Conservation (phyloP, 1,284 basidiomycete species). For the Rhodotorula sp. region DNA sequence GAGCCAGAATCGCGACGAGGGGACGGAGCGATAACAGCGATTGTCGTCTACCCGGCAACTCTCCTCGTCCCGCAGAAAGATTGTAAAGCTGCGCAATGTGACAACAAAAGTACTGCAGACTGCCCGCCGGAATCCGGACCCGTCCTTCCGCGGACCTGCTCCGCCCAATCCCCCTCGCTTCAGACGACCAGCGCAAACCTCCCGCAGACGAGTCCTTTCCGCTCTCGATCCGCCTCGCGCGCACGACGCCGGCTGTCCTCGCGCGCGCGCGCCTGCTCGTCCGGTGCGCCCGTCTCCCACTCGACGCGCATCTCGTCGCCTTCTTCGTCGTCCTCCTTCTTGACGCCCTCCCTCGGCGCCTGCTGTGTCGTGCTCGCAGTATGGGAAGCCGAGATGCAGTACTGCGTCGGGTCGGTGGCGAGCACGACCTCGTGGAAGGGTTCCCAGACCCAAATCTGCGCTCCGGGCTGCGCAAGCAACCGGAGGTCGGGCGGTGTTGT, state of each 20-base stretch:
- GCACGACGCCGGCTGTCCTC: background rate
- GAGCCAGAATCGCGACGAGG: no score
- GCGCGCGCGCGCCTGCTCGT: no score
- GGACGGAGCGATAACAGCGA: no score
- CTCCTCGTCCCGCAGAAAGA: no score
- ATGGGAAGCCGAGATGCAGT: background rate
- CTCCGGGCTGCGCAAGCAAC: conserved; percentile 4
- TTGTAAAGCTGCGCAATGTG: no score
- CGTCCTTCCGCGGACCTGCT: no score
- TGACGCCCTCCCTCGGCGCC: background rate
- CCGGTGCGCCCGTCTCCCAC: background rate
- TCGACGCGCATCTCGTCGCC: background rate
- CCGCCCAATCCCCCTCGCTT: background rate
- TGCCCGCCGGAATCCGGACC: no score
- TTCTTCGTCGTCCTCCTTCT: background rate
- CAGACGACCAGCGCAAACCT: conserved; percentile 6
- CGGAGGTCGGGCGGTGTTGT: conserved; percentile 18
- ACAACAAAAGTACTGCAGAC: no score
- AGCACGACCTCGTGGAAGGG: conserved; percentile 6
- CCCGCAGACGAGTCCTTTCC: conserved; percentile 4
- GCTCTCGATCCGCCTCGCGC: background rate
- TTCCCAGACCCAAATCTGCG: conserved; percentile 15
- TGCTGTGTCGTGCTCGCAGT: background rate
- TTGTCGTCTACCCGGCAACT: no score
- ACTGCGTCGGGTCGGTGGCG: no score